Conservation (phyloP, 1,139 yeast genomes). For the Yamadazyma blattariae region DNA sequence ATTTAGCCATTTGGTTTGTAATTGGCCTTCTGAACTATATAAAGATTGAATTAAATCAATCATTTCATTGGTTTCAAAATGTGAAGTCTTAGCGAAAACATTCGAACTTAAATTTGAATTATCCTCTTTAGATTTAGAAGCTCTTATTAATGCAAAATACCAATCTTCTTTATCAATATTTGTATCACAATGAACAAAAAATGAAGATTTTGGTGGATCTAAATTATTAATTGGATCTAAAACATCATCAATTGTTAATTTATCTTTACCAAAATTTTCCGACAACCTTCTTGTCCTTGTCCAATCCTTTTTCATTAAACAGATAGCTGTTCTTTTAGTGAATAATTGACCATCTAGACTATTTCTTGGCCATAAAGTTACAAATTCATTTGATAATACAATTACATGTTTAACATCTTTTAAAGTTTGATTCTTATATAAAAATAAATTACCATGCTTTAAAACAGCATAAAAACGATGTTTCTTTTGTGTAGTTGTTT, state of each 20-base stretch:
- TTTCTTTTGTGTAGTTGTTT: constrained; percentile 29
- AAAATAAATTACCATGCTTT: constrained; percentile 81
- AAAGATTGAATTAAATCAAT: constrained; percentile 70
- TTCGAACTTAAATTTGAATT: constrained; percentile 24
- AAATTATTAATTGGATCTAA: constrained; percentile 17
- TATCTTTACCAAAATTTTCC: constrained; percentile 19
- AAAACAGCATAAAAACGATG: constrained; percentile 66
- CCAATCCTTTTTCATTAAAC: constrained; percentile 50
- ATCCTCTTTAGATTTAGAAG: constrained; percentile 47
- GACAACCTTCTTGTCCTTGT: constrained; percentile 24
- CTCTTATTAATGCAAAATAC: constrained; percentile 80
- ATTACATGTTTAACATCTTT: constrained; percentile 76
- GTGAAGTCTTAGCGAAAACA: constrained; percentile 68
- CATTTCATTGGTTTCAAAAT: constrained; percentile 69
- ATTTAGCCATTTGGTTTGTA: constrained; percentile 87
- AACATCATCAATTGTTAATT: constrained; percentile 20
- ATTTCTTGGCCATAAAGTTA: constrained; percentile 83
- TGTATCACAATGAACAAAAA: constrained; percentile 72
- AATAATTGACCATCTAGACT: constrained; percentile 73
- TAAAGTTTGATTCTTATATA: constrained; percentile 68
- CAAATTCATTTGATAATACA: constrained; percentile 66
- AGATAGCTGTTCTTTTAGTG: constrained; percentile 75
- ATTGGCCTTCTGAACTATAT: constrained; percentile 79
- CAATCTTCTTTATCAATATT: constrained; percentile 88
- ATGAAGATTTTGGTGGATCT: constrained; percentile 53